phyloP scores from a whole-genome alignment of 2,329 filamentous ascomycete genomes.

The Xylariomycetidae sp. region DNA sequence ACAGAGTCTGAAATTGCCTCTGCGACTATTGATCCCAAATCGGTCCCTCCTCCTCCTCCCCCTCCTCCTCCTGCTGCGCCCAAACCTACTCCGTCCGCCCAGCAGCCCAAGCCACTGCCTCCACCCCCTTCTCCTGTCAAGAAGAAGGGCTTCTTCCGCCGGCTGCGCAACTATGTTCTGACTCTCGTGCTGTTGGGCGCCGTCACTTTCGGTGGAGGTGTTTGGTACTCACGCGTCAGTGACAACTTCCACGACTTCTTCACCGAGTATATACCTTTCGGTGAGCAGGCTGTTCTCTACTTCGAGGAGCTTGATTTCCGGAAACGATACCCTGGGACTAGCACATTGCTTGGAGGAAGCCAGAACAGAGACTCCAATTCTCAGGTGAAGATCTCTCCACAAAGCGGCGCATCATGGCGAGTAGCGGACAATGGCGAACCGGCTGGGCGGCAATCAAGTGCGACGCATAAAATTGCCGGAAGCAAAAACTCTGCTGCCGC shows the following conservation, averaged over 20 bases:
- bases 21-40: constrained; percentile 32
- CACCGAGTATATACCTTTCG: constrained; percentile 92
- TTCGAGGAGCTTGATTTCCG: constrained; percentile 93
- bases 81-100: constrained; percentile 31
- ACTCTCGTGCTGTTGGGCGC: constrained; percentile 72
- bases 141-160: constrained; percentile 63
- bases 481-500: constrained; percentile 24
- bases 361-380: constrained; percentile 58
- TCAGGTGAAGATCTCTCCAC: constrained; percentile 76
- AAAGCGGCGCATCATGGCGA: constrained; percentile 74
- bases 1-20: constrained; percentile 32
- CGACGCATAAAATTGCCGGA: constrained; percentile 17
- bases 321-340: constrained; percentile 65
- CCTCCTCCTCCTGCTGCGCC: constrained; percentile 27
- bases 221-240: constrained; percentile 88
- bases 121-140: constrained; percentile 43
- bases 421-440: constrained; percentile 27
- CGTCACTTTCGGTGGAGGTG: constrained; percentile 78
- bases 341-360: constrained; percentile 37
- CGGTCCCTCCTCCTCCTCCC: constrained; percentile 35
- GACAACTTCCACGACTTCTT: constrained; percentile 99
- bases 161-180: constrained; percentile 72
- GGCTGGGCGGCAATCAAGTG: constrained; percentile 23
- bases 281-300: constrained; percentile 90
- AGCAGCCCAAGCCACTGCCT: too few species aligned